Evolutionary conservation across 2,329 filamentous ascomycete species (phyloP).

Genomic region (Epichloe aotearoae): DNA sequence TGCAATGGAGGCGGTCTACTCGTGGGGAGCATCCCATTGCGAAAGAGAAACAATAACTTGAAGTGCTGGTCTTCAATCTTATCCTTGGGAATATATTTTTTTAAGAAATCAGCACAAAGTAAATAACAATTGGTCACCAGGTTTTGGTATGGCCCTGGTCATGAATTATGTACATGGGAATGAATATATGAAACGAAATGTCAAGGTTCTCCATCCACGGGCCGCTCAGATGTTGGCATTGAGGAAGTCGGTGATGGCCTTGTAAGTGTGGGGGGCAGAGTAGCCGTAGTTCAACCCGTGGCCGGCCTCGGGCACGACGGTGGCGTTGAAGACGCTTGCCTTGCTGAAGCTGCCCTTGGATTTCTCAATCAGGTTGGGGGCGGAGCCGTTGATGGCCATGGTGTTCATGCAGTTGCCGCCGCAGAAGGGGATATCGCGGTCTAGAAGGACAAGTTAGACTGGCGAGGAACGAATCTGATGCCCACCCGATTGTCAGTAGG

Average conservation of each 20-base stretch:
- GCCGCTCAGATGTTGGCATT: neutral
- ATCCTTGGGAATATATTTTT: neutral
- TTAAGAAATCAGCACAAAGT: no score
- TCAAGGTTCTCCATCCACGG: neutral
- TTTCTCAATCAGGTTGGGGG: conserved; percentile 28
- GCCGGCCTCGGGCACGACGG: conserved; percentile 37
- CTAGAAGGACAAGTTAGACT: conserved; percentile 12
- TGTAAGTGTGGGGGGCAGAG: conserved; percentile 19
- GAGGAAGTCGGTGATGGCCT: conserved; percentile 24
- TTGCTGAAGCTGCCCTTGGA: conserved; percentile 29
- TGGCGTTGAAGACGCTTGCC: conserved; percentile 35
- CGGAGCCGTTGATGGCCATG: conserved; percentile 20
- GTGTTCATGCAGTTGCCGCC: conserved; percentile 45
- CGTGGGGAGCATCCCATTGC: no score
- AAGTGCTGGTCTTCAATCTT: no score
- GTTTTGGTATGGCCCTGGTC: neutral
- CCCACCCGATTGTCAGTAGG: rapidly evolving
- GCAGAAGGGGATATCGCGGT: conserved; percentile 42
- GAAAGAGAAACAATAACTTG: no score
- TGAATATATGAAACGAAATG: neutral
- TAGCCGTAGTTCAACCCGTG: conserved; percentile 38
- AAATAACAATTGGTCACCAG: neutral
- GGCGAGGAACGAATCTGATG: no score
- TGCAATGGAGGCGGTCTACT: no score
- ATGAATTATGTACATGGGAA: neutral